Conservation (phyloP, 768 basidiomycete genomes). For the Russula vinacea region DNA sequence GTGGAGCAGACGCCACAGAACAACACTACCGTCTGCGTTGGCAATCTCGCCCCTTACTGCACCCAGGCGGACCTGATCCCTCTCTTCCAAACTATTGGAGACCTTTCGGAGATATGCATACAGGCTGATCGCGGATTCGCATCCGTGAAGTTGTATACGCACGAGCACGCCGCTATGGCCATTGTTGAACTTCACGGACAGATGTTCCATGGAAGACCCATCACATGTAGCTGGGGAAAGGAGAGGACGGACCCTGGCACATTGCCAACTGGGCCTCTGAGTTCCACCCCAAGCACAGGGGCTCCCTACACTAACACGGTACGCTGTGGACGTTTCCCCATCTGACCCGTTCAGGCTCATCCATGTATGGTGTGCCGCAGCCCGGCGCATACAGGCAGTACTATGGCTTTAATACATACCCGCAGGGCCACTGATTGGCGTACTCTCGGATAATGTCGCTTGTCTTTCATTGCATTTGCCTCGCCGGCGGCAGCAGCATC, state of each 20-base stretch:
- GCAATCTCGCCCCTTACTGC: conserved; percentile 95
- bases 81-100: conserved; percentile 97
- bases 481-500: conserved; percentile 14
- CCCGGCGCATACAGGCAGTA: conserved; percentile 72
- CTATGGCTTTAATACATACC: conserved; percentile 75
- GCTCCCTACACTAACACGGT: conserved; percentile 82
- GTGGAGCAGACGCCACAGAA: conserved; percentile 90
- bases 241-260: conserved; percentile 74
- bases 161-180: conserved; percentile 97
- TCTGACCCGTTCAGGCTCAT: conserved; percentile 7
- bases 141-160: conserved; percentile 97
- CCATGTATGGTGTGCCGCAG: conserved; percentile 90
- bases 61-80: conserved; percentile 98
- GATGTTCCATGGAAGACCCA: conserved; percentile 94
- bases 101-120: conserved; percentile 98
- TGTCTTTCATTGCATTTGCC: conserved; percentile 16
- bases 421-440: conserved; percentile 34
- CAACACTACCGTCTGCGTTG: conserved; percentile 97
- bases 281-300: conserved; percentile 54
- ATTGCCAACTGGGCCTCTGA: conserved; percentile 51
- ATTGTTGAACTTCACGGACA: conserved; percentile 96
- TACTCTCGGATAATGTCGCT: conserved; percentile 10
- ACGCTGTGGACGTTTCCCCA: conserved; percentile 33
- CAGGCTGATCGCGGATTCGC: conserved; percentile 98
- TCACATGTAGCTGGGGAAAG: conserved; percentile 99